A percentile compares a stretch with the other conserved stretches of the same genome.
Evolutionary conservation across 78 protist genomes (phyloP).

Genomic region (Trichosphaerium sp.): DNA sequence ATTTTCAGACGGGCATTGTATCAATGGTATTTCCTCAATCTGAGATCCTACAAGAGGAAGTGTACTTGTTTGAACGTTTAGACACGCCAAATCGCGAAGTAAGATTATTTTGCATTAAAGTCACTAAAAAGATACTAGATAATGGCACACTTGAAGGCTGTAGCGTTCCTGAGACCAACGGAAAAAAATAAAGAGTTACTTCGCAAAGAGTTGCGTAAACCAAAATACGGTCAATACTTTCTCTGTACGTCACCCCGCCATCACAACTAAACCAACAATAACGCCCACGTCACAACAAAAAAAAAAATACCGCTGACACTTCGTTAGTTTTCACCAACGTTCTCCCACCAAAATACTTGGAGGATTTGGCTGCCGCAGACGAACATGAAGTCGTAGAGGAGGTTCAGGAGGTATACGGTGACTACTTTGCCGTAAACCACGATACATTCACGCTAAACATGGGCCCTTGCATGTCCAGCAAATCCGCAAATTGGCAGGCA

Average conservation of each 20-base stretch:
- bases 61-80: constrained; percentile 77
- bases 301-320: background rate
- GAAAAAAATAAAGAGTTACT: constrained; percentile 40
- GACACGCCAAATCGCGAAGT: constrained; percentile 41
- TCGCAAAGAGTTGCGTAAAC: constrained; percentile 46
- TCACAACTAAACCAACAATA: too few relatives aligned
- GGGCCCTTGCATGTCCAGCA: background rate
- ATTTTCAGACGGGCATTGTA: constrained; percentile 49
- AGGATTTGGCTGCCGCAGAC: constrained; percentile 79
- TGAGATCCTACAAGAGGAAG: constrained; percentile 78
- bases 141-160: constrained; percentile 77
- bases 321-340: constrained; percentile 73
- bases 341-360: constrained; percentile 13
- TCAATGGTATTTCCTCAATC: constrained; percentile 72
- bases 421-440: constrained; percentile 63
- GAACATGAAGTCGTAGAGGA: constrained; percentile 60
- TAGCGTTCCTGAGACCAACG: constrained; percentile 79
- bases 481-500: too few relatives aligned
- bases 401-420: constrained; percentile 79
- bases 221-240: constrained; percentile 73
- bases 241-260: constrained; percentile 28
- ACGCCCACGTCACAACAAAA: background rate
- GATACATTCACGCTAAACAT: constrained; percentile 53
- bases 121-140: too few relatives aligned
- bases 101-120: too few relatives aligned